A percentile compares a stretch with the other conserved stretches of the same genome.
Conservation (phyloP, 495 filamentous ascomycete genomes). For the Penicillium turbatum region DNA sequence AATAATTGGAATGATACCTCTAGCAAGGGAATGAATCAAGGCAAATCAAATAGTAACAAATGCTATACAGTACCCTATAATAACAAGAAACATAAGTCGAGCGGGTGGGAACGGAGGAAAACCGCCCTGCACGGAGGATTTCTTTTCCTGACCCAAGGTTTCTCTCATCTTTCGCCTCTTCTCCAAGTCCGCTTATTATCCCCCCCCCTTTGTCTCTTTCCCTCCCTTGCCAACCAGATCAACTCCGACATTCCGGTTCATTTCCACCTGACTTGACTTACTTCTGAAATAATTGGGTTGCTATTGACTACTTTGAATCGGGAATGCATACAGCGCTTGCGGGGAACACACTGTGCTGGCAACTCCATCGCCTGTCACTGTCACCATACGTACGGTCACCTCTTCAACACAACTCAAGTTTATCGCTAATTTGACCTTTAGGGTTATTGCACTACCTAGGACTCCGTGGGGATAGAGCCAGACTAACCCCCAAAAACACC, state of each 20-base stretch:
- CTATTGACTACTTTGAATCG: not conserved
- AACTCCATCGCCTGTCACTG: not conserved
- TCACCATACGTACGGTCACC: not conserved
- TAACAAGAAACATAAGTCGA: not conserved
- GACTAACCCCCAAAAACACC: not conserved
- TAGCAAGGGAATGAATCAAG: not conserved
- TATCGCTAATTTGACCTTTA: not conserved
- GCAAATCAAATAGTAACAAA: not conserved
- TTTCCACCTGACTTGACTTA: not conserved
- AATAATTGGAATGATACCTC: not conserved
- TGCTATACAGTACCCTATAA: not conserved
- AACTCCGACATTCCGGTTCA: not conserved
- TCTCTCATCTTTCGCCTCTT: not conserved
- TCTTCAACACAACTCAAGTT: too few species aligned
- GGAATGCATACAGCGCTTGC: constrained; percentile 4
- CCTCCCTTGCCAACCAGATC: not conserved
- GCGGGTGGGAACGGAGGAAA: not conserved
- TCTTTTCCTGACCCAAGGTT: not conserved
- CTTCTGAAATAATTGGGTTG: too few species aligned
- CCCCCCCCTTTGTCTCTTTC: not conserved
- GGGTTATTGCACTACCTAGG: not conserved
- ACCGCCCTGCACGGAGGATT: not conserved
- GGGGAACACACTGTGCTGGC: not conserved
- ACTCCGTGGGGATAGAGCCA: too few species aligned
- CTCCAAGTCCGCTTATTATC: not conserved